Base-by-base conservation (phyloP, 148 eudicot species). In the Polygonum aviculare region DNA sequence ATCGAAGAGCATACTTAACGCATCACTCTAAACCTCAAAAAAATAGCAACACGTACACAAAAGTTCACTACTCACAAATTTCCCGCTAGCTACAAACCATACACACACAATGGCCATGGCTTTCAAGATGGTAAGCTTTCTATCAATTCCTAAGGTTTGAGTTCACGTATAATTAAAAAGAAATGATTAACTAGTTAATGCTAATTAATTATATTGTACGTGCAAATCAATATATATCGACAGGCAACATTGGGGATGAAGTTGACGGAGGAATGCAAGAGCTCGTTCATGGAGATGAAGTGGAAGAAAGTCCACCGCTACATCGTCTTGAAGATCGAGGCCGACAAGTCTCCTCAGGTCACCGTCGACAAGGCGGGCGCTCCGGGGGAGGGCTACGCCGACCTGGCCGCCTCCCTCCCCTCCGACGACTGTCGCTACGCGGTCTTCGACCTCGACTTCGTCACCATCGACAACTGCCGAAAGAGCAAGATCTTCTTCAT, bases 401-500 rank as follows among this genome's bases (percentile, higher is more conserved):
- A 94, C 50, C 89, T 94, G 7, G 86, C 97, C 12, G 98, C 98
- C 4, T 82, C 97, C 0, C 86, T 94, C 12, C 98, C 98, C 0
- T 79, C 81, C 18, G 98, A 94, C 33, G 98, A 94, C 38, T 94
- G 98, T 74, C 94, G 98, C 5, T 94, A 91, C 65, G 94, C 97
- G 0, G 97, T 94, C 44, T 94, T 94, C 12, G 98, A 94, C 51
- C 88, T 94, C 38, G 98, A 94, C 59, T 94, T 92, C 71, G 95
- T 94, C 26, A 88, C 97, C 50, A 88, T 85, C 26, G 98, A 94
- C 69, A 92, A 91, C 44, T 94, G 98, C 80, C 92, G 93, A 19
- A 94, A 90, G 85, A 88, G 96, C 98, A 94, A 94, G 90, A 94
- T 94, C 86, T 94, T 94, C 89, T 94, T 94, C 89, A 94, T 94